Base-by-base conservation (phyloP, 495 filamentous ascomycete species). In the Podospora pseudoanserina region DNA sequence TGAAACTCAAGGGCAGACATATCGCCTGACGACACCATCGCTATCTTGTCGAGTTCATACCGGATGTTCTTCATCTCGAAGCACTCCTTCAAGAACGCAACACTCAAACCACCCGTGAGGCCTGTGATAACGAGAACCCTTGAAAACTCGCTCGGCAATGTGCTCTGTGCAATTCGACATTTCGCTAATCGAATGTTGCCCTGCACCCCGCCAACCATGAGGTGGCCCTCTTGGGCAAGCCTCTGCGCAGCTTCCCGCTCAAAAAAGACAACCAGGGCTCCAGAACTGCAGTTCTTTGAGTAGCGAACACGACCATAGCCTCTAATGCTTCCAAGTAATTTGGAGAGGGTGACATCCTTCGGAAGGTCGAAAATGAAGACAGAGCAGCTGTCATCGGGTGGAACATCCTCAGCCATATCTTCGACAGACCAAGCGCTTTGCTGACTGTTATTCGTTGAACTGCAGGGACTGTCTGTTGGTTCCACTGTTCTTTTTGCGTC, bases 251-350 rank as follows among this genome's bases (percentile, higher is more conserved):
- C 74, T 0, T 32, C 39, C 3, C 72, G 55, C 2, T 72, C 71
- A 55, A 82, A 80, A 69, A 81, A 82, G 3, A 77, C 74, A 2
- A 82, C 67, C 64, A 79, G 78, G 0, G 79, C 79, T 0, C 76
- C 79, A 1, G 70, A 66, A 0, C 69, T 74, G 0, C 19, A 76
- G 65, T 81, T 74, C 23, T 76, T 73, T 0, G 71, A 53, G 3
- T 76, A 74, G 32, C 64, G 80, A 5, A 81, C 58, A 39, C 79
- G 78, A 6, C 78, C 79, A 1, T 71, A 67, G 23, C 71, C 59
- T 0, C 75, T 67, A 30, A 81, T 73, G 3, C 69, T n/a, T 0
- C 60, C 59, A 0, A 81, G 74, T 0, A 82, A 71, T n/a, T 73
- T 34, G 3, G 63, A 13, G 56, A 67, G 64, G 0, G 72, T 77